phyloP scores from a whole-genome alignment of 2,329 filamentous ascomycete species.

The Phialophora chinensis region DNA sequence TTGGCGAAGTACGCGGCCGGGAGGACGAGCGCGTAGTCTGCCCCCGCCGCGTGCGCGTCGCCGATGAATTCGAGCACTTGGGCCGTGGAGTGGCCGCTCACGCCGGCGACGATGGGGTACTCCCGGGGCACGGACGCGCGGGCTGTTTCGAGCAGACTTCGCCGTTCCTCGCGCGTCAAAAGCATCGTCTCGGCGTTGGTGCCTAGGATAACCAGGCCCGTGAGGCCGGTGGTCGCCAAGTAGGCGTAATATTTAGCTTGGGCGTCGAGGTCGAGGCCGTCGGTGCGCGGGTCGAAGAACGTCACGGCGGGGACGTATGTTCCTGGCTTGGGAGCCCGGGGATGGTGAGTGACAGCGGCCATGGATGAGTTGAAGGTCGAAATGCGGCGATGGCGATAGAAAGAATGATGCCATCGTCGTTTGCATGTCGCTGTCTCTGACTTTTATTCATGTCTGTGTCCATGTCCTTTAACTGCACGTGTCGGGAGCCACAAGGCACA shows the following conservation, averaged over 20 bases:
- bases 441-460: background rate
- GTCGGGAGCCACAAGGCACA: background rate
- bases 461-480: background rate
- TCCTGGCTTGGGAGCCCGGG: constrained; percentile 44
- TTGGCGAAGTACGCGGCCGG: constrained; percentile 70
- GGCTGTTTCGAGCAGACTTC: constrained; percentile 61
- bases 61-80: constrained; percentile 65
- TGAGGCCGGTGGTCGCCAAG: constrained; percentile 56
- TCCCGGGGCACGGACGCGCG: constrained; percentile 54
- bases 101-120: constrained; percentile 68
- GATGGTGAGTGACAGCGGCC: background rate
- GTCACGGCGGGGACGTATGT: constrained; percentile 62
- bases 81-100: constrained; percentile 67
- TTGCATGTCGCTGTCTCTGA: background rate
- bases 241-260: constrained; percentile 60
- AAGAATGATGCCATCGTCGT: background rate
- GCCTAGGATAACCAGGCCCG: constrained; percentile 60
- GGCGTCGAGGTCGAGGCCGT: constrained; percentile 54
- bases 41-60: constrained; percentile 66
- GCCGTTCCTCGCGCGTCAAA: constrained; percentile 63
- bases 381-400: background rate
- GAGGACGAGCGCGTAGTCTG: constrained; percentile 66
- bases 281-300: constrained; percentile 58
- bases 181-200: constrained; percentile 64
- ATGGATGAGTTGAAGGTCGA: background rate